These are phyloP conservation scores for Ogataea ganodermae DNA, from an alignment of 805 yeast species.

Conservation along the genomic window DNA sequence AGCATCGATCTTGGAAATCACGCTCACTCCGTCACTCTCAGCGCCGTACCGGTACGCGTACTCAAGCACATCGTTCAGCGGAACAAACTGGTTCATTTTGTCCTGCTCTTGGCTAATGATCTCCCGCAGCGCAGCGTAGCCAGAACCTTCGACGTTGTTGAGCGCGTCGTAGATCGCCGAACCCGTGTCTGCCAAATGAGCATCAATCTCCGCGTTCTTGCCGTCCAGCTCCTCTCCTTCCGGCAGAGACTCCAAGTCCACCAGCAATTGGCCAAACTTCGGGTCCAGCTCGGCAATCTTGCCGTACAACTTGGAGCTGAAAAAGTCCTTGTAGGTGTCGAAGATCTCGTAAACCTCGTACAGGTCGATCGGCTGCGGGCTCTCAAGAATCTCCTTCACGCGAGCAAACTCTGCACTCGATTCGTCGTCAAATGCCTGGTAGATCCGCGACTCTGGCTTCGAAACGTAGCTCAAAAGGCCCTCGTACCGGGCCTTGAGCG, in stretches of 20 bases:
- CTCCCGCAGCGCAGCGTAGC: conserved; percentile 15
- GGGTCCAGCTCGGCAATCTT: conserved; percentile 26
- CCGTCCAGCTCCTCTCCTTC: conserved; percentile 26
- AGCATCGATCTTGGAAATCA: conserved; percentile 26
- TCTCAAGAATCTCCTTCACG: conserved; percentile 20
- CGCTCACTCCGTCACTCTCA: conserved; percentile 28
- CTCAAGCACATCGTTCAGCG: conserved; percentile 28
- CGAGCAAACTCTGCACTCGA: conserved; percentile 20
- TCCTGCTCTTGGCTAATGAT: conserved; percentile 25
- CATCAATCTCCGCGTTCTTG: conserved; percentile 23
- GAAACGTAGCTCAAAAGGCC: conserved; percentile 23
- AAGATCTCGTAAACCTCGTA: conserved; percentile 3
- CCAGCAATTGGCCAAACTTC: conserved; percentile 23
- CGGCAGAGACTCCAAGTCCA: conserved; percentile 26
- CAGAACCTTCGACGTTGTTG: conserved; percentile 22
- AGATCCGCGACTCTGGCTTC: conserved; percentile 23
- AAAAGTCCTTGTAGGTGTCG: conserved; percentile 26
- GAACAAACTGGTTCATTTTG: conserved; percentile 21
- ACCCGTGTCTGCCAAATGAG: conserved; percentile 16
- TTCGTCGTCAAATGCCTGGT: conserved; percentile 26
- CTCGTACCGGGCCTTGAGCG: conserved; percentile 18
- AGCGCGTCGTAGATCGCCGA: conserved; percentile 28
- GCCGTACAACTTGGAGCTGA: conserved; percentile 18
- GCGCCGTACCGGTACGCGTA: conserved; percentile 24
- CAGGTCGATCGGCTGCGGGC: conserved; percentile 6